A percentile compares a stretch with the other conserved stretches of the same genome.
These are phyloP conservation scores for Dipteronia dyeriana DNA, from an alignment of 345 rosid genomes.

Conservation along the genomic window DNA sequence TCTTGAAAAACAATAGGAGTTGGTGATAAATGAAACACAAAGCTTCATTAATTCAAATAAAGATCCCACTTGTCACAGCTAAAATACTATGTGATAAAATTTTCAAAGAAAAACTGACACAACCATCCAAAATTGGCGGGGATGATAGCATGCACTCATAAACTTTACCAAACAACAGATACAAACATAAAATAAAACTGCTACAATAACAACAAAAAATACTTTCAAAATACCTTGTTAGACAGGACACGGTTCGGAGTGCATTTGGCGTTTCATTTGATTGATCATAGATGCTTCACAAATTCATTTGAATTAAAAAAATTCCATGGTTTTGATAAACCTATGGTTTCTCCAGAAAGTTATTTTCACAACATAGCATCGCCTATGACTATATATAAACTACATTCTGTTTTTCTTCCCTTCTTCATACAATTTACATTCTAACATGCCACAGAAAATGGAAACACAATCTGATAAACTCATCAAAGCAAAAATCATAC, in stretches of 20 bases:
- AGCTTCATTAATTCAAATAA: not conserved
- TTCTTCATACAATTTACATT: not conserved
- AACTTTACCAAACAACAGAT: not conserved
- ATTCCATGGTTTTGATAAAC: not conserved
- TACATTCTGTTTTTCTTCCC: not conserved
- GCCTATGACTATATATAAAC: not conserved
- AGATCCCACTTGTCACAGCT: not conserved
- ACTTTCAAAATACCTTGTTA: not conserved
- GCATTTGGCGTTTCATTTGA: not conserved
- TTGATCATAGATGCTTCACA: not conserved
- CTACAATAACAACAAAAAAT: not conserved
- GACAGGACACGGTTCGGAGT: not conserved
- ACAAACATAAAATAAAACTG: not conserved
- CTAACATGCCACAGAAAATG: not conserved
- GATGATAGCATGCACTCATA: not conserved
- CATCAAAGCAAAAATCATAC: constrained; percentile 29
- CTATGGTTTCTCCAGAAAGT: not conserved
- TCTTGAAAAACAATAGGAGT: not conserved
- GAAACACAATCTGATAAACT: constrained; percentile 7
- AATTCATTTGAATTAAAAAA: not conserved
- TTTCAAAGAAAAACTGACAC: not conserved
- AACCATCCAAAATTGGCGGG: not conserved
- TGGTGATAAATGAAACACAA: not conserved
- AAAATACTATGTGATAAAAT: not conserved
- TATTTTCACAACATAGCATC: not conserved